Conservation (phyloP, 176 grass and related monocot species). For the Triticum urartu region DNA sequence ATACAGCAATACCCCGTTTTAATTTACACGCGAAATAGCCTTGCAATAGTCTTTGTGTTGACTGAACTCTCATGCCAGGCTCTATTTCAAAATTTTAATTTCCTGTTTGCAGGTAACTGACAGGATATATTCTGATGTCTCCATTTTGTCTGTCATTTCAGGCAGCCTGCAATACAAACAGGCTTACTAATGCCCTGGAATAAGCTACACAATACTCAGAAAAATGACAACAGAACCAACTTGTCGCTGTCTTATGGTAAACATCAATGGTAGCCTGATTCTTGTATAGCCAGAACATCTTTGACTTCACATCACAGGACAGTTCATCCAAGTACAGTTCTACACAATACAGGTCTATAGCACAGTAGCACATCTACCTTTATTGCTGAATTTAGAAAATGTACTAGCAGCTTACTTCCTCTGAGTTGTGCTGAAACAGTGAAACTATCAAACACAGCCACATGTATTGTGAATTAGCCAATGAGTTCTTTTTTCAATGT, state of each 20-base stretch:
- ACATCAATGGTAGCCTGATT: neutral
- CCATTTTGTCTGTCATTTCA: constrained; percentile 11
- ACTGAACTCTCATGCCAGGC: neutral
- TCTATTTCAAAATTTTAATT: neutral
- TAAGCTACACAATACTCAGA: neutral
- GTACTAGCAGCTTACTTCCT: neutral
- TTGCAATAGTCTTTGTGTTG: neutral
- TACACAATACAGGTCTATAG: neutral
- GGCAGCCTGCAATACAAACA: neutral
- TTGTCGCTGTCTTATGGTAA: constrained; percentile 9
- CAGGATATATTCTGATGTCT: neutral
- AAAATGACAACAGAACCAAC: neutral
- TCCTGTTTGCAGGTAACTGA: neutral
- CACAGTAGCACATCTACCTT: neutral
- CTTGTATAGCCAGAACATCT: neutral
- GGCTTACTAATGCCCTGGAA: constrained; percentile 21
- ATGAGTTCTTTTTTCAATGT: neutral
- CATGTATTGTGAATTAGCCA: neutral
- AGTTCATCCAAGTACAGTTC: neutral
- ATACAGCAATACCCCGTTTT: neutral
- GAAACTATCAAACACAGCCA: neutral
- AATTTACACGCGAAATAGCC: neutral
- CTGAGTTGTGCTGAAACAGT: neutral
- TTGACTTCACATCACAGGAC: neutral
- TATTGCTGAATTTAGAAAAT: neutral